Conservation (phyloP, 2,329 filamentous ascomycete genomes). For the Colletotrichum sp. region DNA sequence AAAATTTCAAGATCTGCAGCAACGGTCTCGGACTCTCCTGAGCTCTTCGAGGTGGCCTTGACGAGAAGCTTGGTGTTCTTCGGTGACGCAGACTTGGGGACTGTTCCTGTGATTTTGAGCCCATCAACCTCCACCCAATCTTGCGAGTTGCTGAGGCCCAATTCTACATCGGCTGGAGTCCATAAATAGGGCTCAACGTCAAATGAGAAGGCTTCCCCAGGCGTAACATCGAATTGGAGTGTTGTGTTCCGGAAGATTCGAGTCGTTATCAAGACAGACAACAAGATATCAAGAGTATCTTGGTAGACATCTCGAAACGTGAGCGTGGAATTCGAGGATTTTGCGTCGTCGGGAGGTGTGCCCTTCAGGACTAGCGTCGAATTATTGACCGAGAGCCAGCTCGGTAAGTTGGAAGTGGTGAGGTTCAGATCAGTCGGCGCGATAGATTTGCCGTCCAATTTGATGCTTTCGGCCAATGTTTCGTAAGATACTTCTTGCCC, state of each 20-base stretch:
- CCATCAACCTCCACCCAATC: conserved; percentile 49
- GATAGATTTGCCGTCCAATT: conserved; percentile 61
- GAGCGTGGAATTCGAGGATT: conserved; percentile 67
- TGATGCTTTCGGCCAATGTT: conserved; percentile 55
- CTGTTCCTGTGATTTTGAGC: conserved; percentile 43
- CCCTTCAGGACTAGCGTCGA: conserved; percentile 68
- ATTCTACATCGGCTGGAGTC: conserved; percentile 41
- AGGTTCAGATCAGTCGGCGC: conserved; percentile 57
- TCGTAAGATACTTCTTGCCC: conserved; percentile 58
- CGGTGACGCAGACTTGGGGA: conserved; percentile 37
- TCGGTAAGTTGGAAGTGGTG: conserved; percentile 57
- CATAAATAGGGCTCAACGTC: conserved; percentile 47
- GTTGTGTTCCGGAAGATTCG: conserved; percentile 45
- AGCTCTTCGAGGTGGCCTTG: conserved; percentile 35
- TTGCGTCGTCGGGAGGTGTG: conserved; percentile 62
- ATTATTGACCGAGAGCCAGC: conserved; percentile 73
- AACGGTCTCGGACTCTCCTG: conserved; percentile 39
- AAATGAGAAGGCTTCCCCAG: conserved; percentile 46
- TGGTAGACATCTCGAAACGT: conserved; percentile 63
- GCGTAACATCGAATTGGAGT: conserved; percentile 41
- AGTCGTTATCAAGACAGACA: conserved; percentile 43
- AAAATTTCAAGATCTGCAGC: conserved; percentile 40
- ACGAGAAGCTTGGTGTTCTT: conserved; percentile 29
- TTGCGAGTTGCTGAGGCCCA: conserved; percentile 38
- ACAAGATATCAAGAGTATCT: conserved; percentile 61